phyloP scores from a whole-genome alignment of 768 basidiomycete genomes.

The Glaciozyma martinii region DNA sequence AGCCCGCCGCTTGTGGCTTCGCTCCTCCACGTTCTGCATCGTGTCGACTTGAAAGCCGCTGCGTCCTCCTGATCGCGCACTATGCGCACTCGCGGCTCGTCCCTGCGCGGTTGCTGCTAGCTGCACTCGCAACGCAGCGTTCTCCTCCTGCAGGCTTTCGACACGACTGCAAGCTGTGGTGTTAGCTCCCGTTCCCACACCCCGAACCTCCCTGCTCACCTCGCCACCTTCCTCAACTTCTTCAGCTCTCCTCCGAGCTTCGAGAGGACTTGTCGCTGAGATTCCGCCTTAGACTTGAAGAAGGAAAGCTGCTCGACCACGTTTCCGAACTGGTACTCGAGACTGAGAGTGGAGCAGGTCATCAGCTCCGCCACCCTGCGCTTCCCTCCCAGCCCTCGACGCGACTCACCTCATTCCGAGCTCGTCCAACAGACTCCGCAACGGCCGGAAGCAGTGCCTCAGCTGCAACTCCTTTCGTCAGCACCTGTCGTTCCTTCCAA shows the following conservation, averaged over 20 bases:
- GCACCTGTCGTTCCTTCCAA: no score
- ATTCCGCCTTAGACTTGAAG: constrained; percentile 8
- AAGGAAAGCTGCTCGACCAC: constrained; percentile 16
- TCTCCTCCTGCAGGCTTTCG: constrained; percentile 6
- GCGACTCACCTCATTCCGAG: neutral
- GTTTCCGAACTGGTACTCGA: constrained; percentile 7
- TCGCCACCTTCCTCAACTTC: neutral
- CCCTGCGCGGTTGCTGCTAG: neutral
- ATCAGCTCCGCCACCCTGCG: neutral
- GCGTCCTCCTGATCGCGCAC: neutral
- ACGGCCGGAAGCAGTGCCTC: constrained; percentile 10
- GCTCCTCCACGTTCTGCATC: neutral
- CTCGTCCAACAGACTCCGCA: neutral
- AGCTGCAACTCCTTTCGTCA: neutral
- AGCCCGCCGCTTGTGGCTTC: neutral
- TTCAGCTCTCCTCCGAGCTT: neutral
- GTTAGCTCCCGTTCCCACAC: neutral
- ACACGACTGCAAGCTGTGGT: neutral
- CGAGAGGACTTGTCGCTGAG: neutral
- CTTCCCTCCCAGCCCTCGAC: no score
- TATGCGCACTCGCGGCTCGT: neutral
- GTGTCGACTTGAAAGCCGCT: neutral
- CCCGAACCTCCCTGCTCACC: neutral
- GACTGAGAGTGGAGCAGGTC: no score
- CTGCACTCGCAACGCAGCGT: neutral